Conservation (phyloP, 768 basidiomycete genomes). For the Pleurotus djamor region DNA sequence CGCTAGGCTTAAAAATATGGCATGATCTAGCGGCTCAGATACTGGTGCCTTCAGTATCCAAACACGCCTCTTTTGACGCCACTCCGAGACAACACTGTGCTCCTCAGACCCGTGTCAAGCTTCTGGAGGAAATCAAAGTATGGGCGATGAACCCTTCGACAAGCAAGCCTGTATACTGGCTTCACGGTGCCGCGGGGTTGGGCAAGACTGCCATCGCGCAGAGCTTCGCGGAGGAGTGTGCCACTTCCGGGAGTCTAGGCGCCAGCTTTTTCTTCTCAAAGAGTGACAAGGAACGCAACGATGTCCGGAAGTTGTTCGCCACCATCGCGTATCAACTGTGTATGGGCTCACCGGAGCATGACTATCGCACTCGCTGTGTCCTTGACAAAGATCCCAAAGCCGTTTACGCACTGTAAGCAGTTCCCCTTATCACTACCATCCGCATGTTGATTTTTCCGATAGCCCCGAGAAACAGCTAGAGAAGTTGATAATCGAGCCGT, state of each 20-base stretch:
- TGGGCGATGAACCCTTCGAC: background rate
- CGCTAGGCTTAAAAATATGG: background rate
- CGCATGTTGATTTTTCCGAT: background rate
- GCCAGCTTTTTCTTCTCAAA: slow-evolving; percentile 29
- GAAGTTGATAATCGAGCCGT: slow-evolving; percentile 27
- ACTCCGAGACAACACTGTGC: background rate
- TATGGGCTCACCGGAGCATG: slow-evolving; percentile 8
- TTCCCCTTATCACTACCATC: background rate
- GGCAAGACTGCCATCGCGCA: slow-evolving; percentile 33
- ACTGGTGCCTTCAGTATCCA: background rate
- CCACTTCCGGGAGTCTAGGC: slow-evolving; percentile 14
- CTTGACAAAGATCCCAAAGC: background rate
- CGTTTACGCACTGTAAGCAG: background rate
- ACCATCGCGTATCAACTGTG: slow-evolving; percentile 30
- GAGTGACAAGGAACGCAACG: slow-evolving; percentile 19
- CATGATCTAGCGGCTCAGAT: background rate
- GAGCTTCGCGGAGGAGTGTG: slow-evolving; percentile 17
- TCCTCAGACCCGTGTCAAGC: background rate
- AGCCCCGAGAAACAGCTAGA: slow-evolving; percentile 22
- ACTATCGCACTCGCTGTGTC: background rate
- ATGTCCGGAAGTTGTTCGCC: slow-evolving; percentile 22
- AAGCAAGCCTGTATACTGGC: slow-evolving; percentile 21
- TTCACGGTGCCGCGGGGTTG: slow-evolving; percentile 28
- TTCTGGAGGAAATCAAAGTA: background rate
- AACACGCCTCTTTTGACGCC: background rate